These are phyloP conservation scores for Saprolegnia diclina DNA, from an alignment of 352 stramenopile genomes.

Conservation along the genomic window DNA sequence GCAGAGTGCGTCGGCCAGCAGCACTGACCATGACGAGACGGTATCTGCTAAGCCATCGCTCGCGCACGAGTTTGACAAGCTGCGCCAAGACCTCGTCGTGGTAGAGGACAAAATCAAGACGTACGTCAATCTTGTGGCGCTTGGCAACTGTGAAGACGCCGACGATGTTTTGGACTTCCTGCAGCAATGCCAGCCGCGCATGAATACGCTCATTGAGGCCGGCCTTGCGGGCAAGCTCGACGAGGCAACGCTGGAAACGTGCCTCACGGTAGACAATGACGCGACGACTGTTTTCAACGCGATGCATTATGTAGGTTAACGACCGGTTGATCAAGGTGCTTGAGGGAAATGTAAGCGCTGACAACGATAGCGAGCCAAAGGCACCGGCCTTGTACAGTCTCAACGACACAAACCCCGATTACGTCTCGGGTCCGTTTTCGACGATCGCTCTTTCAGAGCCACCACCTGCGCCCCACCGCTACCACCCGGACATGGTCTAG, in stretches of 20 bases:
- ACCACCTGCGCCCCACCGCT: neutral
- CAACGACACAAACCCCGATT: constrained; percentile 16
- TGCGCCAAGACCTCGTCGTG: constrained; percentile 57
- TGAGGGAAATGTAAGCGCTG: constrained; percentile 35
- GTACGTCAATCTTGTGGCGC: constrained; percentile 39
- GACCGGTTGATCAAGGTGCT: constrained; percentile 74
- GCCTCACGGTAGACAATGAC: constrained; percentile 54
- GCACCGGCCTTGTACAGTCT: neutral
- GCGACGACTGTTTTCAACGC: neutral
- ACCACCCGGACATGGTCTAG: constrained; percentile 14
- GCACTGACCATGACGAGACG: neutral
- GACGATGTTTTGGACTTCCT: constrained; percentile 78
- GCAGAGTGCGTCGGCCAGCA: constrained; percentile 52
- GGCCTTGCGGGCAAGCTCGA: constrained; percentile 80
- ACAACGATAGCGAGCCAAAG: constrained; percentile 7
- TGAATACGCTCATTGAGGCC: constrained; percentile 85
- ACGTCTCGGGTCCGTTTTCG: constrained; percentile 8
- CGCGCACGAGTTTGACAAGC: constrained; percentile 64
- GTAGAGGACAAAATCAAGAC: constrained; percentile 66
- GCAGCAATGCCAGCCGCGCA: constrained; percentile 74
- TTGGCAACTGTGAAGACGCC: constrained; percentile 35
- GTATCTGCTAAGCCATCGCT: constrained; percentile 28
- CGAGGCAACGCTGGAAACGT: constrained; percentile 70
- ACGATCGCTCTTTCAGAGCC: constrained; percentile 3
- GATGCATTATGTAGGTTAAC: constrained; percentile 47